A percentile compares a stretch with the other conserved stretches of the same genome.
Evolutionary conservation across 257 asterid species (phyloP).

Genomic region (Verbena officinalis): DNA sequence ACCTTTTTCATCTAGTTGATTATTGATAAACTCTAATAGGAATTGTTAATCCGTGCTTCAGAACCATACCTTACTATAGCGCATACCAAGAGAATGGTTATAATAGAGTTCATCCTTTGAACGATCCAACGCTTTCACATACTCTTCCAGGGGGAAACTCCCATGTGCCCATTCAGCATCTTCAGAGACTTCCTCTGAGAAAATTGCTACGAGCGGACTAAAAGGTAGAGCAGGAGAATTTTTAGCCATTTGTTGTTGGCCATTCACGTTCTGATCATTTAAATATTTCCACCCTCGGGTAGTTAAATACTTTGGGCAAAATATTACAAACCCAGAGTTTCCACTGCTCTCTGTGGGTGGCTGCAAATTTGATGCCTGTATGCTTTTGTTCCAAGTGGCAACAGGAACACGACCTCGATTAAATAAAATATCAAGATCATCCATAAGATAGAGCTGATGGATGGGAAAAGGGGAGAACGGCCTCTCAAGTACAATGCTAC

Average conservation of each 20-base stretch:
- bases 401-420: slow-evolving; percentile 84
- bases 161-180: slow-evolving; percentile 83
- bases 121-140: slow-evolving; percentile 78
- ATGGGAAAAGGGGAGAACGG: slow-evolving; percentile 87
- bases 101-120: slow-evolving; percentile 81
- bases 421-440: slow-evolving; percentile 62
- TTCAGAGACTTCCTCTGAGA: slow-evolving; percentile 55
- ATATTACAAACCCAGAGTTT: slow-evolving; percentile 74
- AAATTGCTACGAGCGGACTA: slow-evolving; percentile 71
- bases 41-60: slow-evolving; percentile 16
- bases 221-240: slow-evolving; percentile 53
- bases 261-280: slow-evolving; percentile 42
- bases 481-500: slow-evolving; percentile 90
- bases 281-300: slow-evolving; percentile 77
- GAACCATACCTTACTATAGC: slow-evolving; percentile 81
- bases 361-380: slow-evolving; percentile 46
- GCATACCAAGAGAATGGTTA: slow-evolving; percentile 90
- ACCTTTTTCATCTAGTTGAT: too few relatives aligned
- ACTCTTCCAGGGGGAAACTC: slow-evolving; percentile 88
- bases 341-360: slow-evolving; percentile 57
- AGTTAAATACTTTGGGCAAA: slow-evolving; percentile 67
- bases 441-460: slow-evolving; percentile 61
- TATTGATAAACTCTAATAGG: too few relatives aligned
- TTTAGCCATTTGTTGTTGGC: slow-evolving; percentile 35
- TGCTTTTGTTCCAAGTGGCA: slow-evolving; percentile 76